Evolutionary conservation across 352 stramenopile genomes (phyloP).

Genomic region (Globisporangium sylvaticum): DNA sequence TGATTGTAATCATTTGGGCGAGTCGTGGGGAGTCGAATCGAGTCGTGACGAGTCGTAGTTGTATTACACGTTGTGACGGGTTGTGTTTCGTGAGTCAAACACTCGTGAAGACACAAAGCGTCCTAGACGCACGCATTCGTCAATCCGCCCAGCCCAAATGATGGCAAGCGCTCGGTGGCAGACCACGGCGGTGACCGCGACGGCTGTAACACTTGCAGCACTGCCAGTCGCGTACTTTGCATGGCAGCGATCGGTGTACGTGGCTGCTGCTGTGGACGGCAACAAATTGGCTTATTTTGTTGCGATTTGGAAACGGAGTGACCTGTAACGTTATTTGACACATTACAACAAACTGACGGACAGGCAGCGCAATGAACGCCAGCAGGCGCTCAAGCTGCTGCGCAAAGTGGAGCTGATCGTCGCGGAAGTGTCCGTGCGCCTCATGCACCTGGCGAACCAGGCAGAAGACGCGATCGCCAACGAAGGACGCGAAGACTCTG

Average conservation of each 20-base stretch:
- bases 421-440: slow-evolving; percentile 51
- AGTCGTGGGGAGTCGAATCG: too few species aligned
- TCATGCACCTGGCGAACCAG: slow-evolving; percentile 65
- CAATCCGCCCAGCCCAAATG: slow-evolving; percentile 1
- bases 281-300: too few species aligned
- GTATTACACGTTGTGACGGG: too few species aligned
- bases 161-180: slow-evolving; percentile 18
- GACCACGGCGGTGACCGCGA: slow-evolving; percentile 11
- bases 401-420: slow-evolving; percentile 72
- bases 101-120: too few species aligned
- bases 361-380: slow-evolving; percentile 35
- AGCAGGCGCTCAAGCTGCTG: slow-evolving; percentile 60
- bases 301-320: too few species aligned
- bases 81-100: neutral
- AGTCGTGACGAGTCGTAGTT: too few species aligned
- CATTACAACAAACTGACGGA: neutral
- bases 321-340: neutral
- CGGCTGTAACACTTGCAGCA: slow-evolving; percentile 20
- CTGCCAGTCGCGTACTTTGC: slow-evolving; percentile 41
- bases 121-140: slow-evolving; percentile 9
- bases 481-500: slow-evolving; percentile 27
- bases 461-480: slow-evolving; percentile 55
- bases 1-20: too few species aligned
- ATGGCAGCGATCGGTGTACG: slow-evolving; percentile 33
- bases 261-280: slow-evolving; percentile 1